These are phyloP conservation scores for Diaporthe ampelina DNA, from an alignment of 2,329 filamentous ascomycete species.

Conservation along the genomic window DNA sequence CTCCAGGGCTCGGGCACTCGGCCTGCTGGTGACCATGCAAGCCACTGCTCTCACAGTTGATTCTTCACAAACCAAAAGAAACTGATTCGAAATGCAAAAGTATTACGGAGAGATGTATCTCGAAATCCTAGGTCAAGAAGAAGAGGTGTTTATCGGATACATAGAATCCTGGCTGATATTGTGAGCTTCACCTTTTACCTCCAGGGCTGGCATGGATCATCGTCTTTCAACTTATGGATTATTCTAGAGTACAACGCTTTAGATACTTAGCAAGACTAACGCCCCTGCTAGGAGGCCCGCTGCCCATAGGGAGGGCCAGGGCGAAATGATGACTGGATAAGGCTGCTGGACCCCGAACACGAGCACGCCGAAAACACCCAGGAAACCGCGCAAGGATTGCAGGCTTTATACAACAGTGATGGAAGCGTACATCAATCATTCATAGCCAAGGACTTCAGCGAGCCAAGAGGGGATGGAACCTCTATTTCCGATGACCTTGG, in stretches of 20 bases:
- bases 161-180: background rate
- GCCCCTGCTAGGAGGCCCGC: background rate
- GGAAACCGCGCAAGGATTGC: background rate
- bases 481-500: background rate
- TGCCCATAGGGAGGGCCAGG: background rate
- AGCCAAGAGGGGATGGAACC: background rate
- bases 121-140: background rate
- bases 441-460: no score
- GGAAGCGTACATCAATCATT: background rate
- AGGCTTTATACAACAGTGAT: background rate
- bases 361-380: no score
- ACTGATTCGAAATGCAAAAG: background rate
- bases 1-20: background rate
- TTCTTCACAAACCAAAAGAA: background rate
- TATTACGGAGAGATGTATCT: constrained; percentile 17
- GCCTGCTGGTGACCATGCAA: background rate
- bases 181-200: no score
- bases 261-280: no score
- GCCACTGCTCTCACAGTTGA: background rate
- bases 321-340: background rate
- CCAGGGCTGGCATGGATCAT: no score
- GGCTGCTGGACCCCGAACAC: background rate
- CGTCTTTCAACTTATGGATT: no score
- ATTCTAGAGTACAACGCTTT: no score
- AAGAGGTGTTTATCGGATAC: constrained; percentile 7